Conservation (phyloP, 192 early-diverging fungal genomes). For the Podila epicladia region DNA sequence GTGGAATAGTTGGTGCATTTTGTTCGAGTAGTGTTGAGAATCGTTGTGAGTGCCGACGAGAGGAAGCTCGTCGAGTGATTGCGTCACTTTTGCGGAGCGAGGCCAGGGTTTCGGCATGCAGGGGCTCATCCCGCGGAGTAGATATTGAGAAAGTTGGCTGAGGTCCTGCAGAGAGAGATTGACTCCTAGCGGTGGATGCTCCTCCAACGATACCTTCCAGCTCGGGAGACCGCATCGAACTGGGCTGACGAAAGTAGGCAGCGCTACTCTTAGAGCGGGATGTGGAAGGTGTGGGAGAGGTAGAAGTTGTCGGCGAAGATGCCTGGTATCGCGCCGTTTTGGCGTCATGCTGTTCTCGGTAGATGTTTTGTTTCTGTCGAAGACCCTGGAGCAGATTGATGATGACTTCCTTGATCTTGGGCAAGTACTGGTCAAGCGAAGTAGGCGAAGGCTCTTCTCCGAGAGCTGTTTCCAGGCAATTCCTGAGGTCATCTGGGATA, state of each 20-base stretch:
- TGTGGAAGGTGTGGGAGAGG: conserved; percentile 7
- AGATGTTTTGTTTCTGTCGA: conserved; percentile 61
- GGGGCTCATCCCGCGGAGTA: not conserved
- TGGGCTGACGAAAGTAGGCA: conserved; percentile 2
- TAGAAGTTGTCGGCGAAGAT: not conserved
- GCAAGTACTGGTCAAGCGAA: conserved; percentile 59
- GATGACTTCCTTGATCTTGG: conserved; percentile 62
- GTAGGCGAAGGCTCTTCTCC: conserved; percentile 51
- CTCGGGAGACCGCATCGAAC: not conserved
- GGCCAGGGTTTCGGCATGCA: conserved; percentile 8
- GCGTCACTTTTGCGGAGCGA: conserved; percentile 14
- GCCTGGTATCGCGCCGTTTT: conserved; percentile 13
- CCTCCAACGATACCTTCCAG: not conserved
- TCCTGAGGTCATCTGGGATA: conserved; percentile 56
- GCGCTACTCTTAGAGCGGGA: not conserved
- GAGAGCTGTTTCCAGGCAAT: conserved; percentile 57
- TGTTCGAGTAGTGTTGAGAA: conserved; percentile 13
- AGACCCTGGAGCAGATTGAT: conserved; percentile 60
- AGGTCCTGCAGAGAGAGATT: not conserved
- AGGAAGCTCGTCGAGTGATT: conserved; percentile 16
- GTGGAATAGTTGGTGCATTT: conserved; percentile 8
- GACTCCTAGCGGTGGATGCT: not conserved
- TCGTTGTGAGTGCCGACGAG: conserved; percentile 7
- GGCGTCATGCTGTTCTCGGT: conserved; percentile 48
- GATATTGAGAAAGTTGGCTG: conserved; percentile 1